These are phyloP conservation scores for Orbilia blumenaviensis DNA, from an alignment of 2,329 filamentous ascomycete species.

Conservation along the genomic window DNA sequence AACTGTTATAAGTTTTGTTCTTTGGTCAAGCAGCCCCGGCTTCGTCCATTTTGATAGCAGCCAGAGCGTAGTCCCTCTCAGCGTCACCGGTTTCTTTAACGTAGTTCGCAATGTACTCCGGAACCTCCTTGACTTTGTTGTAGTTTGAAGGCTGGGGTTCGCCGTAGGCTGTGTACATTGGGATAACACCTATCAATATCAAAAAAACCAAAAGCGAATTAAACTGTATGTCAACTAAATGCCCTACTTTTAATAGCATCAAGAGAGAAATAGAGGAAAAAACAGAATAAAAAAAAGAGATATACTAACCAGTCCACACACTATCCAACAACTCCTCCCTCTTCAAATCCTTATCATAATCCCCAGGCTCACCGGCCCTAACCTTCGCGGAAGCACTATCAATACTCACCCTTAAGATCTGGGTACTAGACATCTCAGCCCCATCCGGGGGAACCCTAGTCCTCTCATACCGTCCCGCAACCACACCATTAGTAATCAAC, in stretches of 20 bases:
- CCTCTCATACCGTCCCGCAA: conserved; percentile 74
- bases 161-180: conserved; percentile 72
- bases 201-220: not conserved
- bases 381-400: conserved; percentile 79
- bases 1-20: too few relatives aligned
- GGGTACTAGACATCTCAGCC: conserved; percentile 78
- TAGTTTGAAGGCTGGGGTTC: conserved; percentile 70
- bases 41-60: conserved; percentile 29
- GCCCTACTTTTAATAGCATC: too few relatives aligned
- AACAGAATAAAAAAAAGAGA: too few relatives aligned
- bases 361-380: conserved; percentile 71
- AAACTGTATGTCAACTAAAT: not conserved
- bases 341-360: conserved; percentile 68
- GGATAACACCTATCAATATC: conserved; percentile 64
- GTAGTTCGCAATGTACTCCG: conserved; percentile 70
- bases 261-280: not conserved
- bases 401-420: conserved; percentile 75
- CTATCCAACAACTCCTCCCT: conserved; percentile 64
- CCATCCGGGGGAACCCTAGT: conserved; percentile 75
- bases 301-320: conserved; percentile 68
- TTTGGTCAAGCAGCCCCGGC: conserved; percentile 13
- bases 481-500: conserved; percentile 77
- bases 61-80: conserved; percentile 62
- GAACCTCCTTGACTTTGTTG: conserved; percentile 70
- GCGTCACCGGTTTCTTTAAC: conserved; percentile 64